These are phyloP conservation scores for Mariannaea sp. DNA, from an alignment of 2,329 filamentous ascomycete species.

Conservation along the genomic window DNA sequence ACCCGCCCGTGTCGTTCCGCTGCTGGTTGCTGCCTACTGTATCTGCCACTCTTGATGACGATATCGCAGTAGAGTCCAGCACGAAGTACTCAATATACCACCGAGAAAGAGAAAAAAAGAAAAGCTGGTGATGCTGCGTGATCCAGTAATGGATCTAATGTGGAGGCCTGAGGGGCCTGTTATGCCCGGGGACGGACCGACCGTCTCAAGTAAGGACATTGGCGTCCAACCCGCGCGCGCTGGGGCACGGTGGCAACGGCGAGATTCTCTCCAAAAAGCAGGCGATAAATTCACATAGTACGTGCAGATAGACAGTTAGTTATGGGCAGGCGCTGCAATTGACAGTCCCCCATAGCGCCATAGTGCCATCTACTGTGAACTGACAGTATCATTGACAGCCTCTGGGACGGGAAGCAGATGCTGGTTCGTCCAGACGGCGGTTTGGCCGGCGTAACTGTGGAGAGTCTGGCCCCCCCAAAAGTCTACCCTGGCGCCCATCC, in stretches of 20 bases:
- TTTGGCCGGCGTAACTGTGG: conserved; percentile 65
- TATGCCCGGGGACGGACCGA: conserved; percentile 15
- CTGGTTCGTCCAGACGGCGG: conserved; percentile 54
- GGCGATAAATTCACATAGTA: no score
- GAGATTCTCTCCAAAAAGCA: not conserved
- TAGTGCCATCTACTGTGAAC: not conserved
- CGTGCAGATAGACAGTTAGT: not conserved
- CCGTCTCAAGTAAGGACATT: conserved; percentile 8
- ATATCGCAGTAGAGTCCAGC: no score
- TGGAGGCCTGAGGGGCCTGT: not conserved
- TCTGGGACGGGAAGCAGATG: conserved; percentile 25
- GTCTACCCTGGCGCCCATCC: conserved; percentile 16
- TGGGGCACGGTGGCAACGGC: no score
- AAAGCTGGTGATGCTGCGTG: conserved; percentile 13
- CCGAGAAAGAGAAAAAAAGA: no score
- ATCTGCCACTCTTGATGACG: no score
- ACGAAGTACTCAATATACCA: no score
- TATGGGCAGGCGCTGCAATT: no score
- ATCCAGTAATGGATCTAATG: not conserved
- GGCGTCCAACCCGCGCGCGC: no score
- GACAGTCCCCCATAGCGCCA: no score
- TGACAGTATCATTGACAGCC: conserved; percentile 16
- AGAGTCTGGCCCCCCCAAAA: conserved; percentile 36
- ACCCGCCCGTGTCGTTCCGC: no score
- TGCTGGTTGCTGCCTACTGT: no score